Evolutionary conservation across 805 yeast genomes (phyloP), one percentile per base, ranked within the genome.

Genomic region (Monosporozyma solicola): DNA sequence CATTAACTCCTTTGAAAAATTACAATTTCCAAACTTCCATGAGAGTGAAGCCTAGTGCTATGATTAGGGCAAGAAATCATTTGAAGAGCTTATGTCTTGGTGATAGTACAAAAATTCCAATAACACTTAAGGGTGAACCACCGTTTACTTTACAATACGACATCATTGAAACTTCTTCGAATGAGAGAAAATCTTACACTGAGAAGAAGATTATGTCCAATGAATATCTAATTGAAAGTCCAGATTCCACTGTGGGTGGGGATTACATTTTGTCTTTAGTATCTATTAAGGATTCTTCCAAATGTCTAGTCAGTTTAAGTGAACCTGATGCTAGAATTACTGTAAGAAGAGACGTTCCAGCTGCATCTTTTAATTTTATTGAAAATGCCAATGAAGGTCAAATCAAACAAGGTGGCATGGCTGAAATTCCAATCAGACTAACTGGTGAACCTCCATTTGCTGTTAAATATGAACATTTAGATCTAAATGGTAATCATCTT

Each of bases 131-230:
- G 49, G 99, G 99, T 13, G 82, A 83, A 57, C 79, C 85, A 0
- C 98, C 98, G 3, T 88, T 85, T 59, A 72, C 78, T 2, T 73
- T 94, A 51, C 74, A 73, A 24, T 91, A 90, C 67, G 86, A 82
- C 51, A 71, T 92, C 24, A 67, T 85, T 20, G 84, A 84, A 51
- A 78, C 76, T 2, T 68, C 71, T 6, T 76, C 83, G 1, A 75
- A 76, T 55, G 75, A 77, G 55, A 72, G 80, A 57, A 64, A 72
- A 13, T 68, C 79, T 5, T 75, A 70, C 48, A 66, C 68, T 0
- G 65, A 77, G 6, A 71, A 72, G 9, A 73, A 74, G 45, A 76
- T 82, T 47, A 59, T 58, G 2, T 66, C 64, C 0, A 65, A 72
- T 52, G 56, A 59, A 1, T 73, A 74, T 53, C 59, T 62, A 0